Evolutionary conservation across 306 rosid species (phyloP), one percentile per base, ranked within the genome.

Genomic region (Ormosia emarginata): DNA sequence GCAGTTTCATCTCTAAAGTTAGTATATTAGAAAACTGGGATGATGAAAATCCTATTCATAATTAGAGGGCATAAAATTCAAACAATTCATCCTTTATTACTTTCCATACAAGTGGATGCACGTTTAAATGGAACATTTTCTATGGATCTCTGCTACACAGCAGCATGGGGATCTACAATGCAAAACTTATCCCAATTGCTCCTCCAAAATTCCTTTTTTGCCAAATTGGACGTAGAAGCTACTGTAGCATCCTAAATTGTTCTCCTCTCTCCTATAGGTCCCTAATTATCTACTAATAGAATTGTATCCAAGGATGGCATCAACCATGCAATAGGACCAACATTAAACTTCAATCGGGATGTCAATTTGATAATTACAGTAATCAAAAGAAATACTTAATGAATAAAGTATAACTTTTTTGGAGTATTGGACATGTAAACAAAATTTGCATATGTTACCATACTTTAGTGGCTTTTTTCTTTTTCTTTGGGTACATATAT

Each of bases 201-300:
- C 55, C 66, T 37, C 66, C 32, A 78, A 50, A 65, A 49, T 11
- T 77, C 34, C 6, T n/a, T 63, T 10, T 13, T 47, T 6, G 39
- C 66, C 67, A 50, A 50, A 64, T 47, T 77, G 81, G 43, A 77
- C 7, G 15, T 12, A 77, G 53, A 77, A 65, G 18, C n/a, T 17
- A 65, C n/a, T 17, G 56, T 52, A 33, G 37, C 65, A 66, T 52
- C 47, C 6, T n/a, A 63, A 37, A 74, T 39, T 74, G 73, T 65
- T 77, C 30, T 46, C 29, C 44, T 75, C 57, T 63, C 79, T 59
- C 64, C 9, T 5, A 33, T 49, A 77, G 81, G 72, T 33, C 53
- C 50, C 11, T 65, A 14, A 11, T 3, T 18, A 12, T 39, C 34
- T 34, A 67, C 57, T 30, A 29, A 40, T 13, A 66, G n/a, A 14